Conservation (phyloP, 2,329 filamentous ascomycete species). For the Botrytis aclada region DNA sequence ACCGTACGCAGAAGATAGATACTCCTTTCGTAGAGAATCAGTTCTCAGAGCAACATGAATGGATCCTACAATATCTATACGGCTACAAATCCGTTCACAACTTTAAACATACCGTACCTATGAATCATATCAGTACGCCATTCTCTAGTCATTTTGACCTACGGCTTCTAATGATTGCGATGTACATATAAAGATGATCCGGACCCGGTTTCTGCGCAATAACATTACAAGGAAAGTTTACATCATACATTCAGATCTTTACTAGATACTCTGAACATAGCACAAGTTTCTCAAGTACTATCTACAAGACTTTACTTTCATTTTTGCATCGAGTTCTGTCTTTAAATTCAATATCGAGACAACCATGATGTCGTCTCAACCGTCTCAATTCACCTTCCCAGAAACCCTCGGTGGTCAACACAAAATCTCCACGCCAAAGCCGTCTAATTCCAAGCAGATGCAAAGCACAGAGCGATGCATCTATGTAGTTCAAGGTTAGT, state of each 20-base stretch:
- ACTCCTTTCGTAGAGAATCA: too few species aligned
- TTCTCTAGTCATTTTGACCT: accelerated
- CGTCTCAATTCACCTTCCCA: neutral
- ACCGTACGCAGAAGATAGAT: accelerated
- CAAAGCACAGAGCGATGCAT: neutral
- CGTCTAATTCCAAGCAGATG: neutral
- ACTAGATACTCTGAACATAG: neutral
- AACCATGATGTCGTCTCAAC: neutral
- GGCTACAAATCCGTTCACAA: neutral
- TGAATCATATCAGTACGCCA: neutral
- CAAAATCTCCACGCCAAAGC: neutral
- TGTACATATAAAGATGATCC: neutral
- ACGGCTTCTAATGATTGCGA: neutral
- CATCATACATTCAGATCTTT: neutral
- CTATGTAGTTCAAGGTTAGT: neutral
- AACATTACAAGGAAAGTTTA: neutral
- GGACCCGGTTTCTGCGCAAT: neutral
- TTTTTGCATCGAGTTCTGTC: neutral
- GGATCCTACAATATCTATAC: neutral
- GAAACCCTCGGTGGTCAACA: neutral
- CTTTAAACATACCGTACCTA: neutral
- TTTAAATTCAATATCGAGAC: neutral
- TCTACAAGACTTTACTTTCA: neutral
- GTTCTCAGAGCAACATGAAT: too few species aligned
- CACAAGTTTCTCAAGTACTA: neutral